These are phyloP conservation scores for Pleurotus platypus DNA, from an alignment of 768 basidiomycete species.

Conservation along the genomic window DNA sequence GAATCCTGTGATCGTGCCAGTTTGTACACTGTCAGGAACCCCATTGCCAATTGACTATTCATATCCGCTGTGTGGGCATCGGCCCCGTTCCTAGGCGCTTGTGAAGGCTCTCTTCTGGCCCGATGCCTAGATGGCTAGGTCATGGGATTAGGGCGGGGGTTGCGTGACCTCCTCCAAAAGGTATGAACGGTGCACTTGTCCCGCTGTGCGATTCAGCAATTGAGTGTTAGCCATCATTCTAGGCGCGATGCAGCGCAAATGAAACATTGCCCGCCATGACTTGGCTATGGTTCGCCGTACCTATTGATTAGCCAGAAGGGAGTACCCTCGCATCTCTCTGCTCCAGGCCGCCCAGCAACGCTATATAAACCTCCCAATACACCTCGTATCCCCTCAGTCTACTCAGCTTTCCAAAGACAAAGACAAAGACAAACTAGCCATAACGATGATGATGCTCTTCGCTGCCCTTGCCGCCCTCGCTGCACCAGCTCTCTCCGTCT, in stretches of 20 bases:
- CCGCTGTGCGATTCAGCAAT: constrained; percentile 1
- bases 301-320: background rate
- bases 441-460: constrained; percentile 14
- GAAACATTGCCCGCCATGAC: background rate
- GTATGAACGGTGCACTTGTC: constrained; percentile 1
- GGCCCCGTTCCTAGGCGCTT: no score
- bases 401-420: no score
- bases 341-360: background rate
- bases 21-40: no score
- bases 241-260: background rate
- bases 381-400: background rate
- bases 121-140: no score
- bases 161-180: background rate
- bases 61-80: no score
- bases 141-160: no score
- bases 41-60: no score
- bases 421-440: background rate
- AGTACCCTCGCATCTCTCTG: background rate
- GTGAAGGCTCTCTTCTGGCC: no score
- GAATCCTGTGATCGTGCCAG: constrained; percentile 22
- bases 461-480: constrained; percentile 19
- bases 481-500: constrained; percentile 22
- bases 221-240: no score
- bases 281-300: background rate
- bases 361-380: background rate